Evolutionary conservation across 2,329 filamentous ascomycete species (phyloP).

Genomic region (Dactylella cylindrospora): DNA sequence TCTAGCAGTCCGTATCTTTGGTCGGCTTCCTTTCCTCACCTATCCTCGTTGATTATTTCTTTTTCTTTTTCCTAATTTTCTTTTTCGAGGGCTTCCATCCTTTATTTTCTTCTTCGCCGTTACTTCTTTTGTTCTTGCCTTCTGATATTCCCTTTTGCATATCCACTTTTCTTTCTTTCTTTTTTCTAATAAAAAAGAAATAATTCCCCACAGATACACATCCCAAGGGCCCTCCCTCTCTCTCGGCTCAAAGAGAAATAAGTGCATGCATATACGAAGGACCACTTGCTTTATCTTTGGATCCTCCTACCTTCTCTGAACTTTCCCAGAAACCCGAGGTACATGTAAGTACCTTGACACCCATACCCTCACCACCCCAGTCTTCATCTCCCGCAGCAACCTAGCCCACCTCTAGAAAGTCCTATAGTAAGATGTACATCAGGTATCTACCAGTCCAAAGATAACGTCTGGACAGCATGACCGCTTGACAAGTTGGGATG

Average conservation of each 20-base stretch:
- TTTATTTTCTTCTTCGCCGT: not conserved
- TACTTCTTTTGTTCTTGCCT: not conserved
- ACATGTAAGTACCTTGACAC: too few species aligned
- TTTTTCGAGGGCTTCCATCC: not conserved
- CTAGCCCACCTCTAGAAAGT: too few species aligned
- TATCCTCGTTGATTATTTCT: not conserved
- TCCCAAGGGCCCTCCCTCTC: too few species aligned
- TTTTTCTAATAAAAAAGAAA: not conserved
- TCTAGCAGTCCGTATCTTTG: not conserved
- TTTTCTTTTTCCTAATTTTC: not conserved
- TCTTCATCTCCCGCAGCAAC: not conserved
- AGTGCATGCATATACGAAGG: too few species aligned
- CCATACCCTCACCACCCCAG: too few species aligned
- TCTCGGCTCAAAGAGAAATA: too few species aligned
- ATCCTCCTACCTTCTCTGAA: too few species aligned
- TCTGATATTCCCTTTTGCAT: not conserved
- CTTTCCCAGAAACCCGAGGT: too few species aligned
- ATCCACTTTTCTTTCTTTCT: not conserved
- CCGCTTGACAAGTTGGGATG: conserved; percentile 11
- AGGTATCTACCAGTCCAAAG: too few species aligned
- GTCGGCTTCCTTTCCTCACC: not conserved
- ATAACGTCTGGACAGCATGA: conserved; percentile 6
- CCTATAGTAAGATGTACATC: too few species aligned
- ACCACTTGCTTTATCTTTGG: too few species aligned
- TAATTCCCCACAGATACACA: too few species aligned